Evolutionary conservation across 805 yeast genomes (phyloP).

Genomic region (Wickerhamiella vanderwaltii): DNA sequence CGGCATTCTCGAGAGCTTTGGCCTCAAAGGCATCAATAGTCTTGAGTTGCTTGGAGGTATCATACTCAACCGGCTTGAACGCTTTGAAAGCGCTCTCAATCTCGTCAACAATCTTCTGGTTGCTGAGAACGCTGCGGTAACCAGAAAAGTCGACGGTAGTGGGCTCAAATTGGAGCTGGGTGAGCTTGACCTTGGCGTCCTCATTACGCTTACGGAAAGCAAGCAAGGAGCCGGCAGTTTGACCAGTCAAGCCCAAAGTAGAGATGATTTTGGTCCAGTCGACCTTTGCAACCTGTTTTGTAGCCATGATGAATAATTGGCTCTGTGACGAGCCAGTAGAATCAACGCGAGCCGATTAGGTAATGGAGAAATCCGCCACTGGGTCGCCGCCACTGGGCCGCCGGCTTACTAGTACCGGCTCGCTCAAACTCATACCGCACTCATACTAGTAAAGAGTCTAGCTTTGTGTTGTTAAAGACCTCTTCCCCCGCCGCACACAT

Average conservation of each 20-base stretch:
- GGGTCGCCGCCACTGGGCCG: background rate
- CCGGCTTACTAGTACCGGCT: no score
- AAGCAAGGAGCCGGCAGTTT: slow-evolving; percentile 76
- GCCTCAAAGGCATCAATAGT: slow-evolving; percentile 88
- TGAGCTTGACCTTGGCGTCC: slow-evolving; percentile 79
- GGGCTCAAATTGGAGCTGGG: slow-evolving; percentile 59
- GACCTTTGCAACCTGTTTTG: slow-evolving; percentile 51
- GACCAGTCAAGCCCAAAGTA: slow-evolving; percentile 82
- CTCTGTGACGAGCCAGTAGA: background rate
- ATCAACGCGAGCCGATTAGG: background rate
- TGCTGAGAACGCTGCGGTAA: slow-evolving; percentile 73
- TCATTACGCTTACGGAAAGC: slow-evolving; percentile 97
- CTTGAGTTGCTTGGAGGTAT: slow-evolving; percentile 79
- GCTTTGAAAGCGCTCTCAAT: slow-evolving; percentile 62
- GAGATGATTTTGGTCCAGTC: slow-evolving; percentile 91
- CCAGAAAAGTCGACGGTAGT: slow-evolving; percentile 67
- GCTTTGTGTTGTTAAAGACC: no score
- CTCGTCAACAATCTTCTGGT: slow-evolving; percentile 65
- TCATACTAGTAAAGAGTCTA: no score
- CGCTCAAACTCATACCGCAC: no score
- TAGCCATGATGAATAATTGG: slow-evolving; percentile 13
- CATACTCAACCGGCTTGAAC: slow-evolving; percentile 77
- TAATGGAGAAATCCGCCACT: background rate
- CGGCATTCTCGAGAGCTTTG: slow-evolving; percentile 91
- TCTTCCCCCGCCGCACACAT: no score